Conservation (phyloP, 805 yeast species). For the Candida koratica region DNA sequence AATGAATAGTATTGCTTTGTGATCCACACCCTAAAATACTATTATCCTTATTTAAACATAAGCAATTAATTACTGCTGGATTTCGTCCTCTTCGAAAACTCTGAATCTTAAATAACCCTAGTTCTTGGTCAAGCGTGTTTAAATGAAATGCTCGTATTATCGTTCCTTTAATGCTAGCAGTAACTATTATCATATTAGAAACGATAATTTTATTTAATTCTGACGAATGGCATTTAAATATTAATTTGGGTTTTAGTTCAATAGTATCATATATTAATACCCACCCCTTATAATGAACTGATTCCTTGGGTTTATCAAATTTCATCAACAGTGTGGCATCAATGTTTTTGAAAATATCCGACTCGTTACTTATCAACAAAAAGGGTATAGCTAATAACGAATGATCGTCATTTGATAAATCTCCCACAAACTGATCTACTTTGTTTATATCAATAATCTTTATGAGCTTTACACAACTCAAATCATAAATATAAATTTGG, state of each 20-base stretch:
- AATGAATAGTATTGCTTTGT: constrained; percentile 40
- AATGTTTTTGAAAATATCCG: constrained; percentile 26
- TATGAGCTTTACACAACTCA: constrained; percentile 80
- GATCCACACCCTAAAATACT: constrained; percentile 38
- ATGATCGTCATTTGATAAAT: constrained; percentile 32
- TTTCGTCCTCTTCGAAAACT: constrained; percentile 42
- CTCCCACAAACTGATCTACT: constrained; percentile 27
- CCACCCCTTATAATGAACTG: constrained; percentile 35
- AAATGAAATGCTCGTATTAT: constrained; percentile 35
- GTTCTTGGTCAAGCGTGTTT: constrained; percentile 2
- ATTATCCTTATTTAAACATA: constrained; percentile 33
- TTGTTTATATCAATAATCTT: constrained; percentile 32
- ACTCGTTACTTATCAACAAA: constrained; percentile 24
- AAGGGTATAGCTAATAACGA: constrained; percentile 36
- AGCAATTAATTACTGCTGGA: constrained; percentile 29
- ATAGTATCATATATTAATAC: constrained; percentile 39
- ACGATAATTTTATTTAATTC: constrained; percentile 29
- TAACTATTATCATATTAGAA: constrained; percentile 29
- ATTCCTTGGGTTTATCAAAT: constrained; percentile 21
- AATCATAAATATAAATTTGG: constrained; percentile 84
- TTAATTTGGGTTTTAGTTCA: constrained; percentile 25
- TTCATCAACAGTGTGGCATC: constrained; percentile 9
- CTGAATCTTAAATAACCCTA: constrained; percentile 25
- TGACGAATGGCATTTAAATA: constrained; percentile 40
- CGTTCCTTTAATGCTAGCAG: constrained; percentile 43